Percentiles rank a stretch among this genome's conserved stretches.
Evolutionary conservation across 2,329 filamentous ascomycete genomes (phyloP).

Genomic region (Pseudohalonectria lignicola): DNA sequence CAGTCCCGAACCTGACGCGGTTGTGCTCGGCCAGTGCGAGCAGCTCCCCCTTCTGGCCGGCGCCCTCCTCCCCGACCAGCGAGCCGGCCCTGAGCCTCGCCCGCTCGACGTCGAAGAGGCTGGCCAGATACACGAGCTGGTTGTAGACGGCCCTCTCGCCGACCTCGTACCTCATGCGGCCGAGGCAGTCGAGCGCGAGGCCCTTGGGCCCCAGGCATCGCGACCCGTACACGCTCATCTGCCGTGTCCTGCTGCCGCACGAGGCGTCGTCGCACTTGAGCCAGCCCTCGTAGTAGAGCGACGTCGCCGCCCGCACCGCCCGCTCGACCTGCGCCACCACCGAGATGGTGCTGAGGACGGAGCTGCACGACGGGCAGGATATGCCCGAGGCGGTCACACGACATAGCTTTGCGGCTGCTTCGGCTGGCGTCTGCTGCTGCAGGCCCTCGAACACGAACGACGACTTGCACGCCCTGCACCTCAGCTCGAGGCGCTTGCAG

Average conservation of each 20-base stretch:
- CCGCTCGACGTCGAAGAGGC: constrained; percentile 83
- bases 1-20: constrained; percentile 61
- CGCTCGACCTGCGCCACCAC: constrained; percentile 80
- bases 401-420: background rate
- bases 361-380: constrained; percentile 58
- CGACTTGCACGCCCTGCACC: constrained; percentile 71
- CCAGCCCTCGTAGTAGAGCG: constrained; percentile 87
- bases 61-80: constrained; percentile 21
- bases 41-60: constrained; percentile 34
- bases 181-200: constrained; percentile 72
- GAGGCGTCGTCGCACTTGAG: constrained; percentile 81
- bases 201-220: constrained; percentile 82
- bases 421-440: constrained; percentile 11
- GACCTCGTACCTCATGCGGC: constrained; percentile 81
- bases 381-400: constrained; percentile 65
- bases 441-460: constrained; percentile 70
- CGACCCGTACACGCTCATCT: constrained; percentile 87
- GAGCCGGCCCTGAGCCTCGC: constrained; percentile 43
- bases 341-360: constrained; percentile 55
- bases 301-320: constrained; percentile 66
- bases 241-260: constrained; percentile 77
- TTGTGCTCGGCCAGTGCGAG: constrained; percentile 72
- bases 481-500: constrained; percentile 63
- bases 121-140: constrained; percentile 79
- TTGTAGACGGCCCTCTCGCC: constrained; percentile 88